Conservation (phyloP, 2,329 filamentous ascomycete species). For the Talaromyces sp. region DNA sequence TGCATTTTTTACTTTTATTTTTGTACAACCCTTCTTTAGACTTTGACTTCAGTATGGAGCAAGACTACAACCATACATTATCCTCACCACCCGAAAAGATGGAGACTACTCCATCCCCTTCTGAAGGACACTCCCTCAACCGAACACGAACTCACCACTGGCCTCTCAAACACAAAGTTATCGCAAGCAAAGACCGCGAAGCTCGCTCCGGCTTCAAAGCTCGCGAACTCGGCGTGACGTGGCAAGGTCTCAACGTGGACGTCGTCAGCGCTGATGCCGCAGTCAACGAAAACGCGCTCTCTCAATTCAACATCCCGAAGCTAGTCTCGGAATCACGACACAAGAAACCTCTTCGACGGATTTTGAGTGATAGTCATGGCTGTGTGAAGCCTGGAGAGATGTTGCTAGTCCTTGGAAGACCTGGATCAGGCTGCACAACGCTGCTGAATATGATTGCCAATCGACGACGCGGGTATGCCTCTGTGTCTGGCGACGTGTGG, state of each 20-base stretch:
- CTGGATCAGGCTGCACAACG: conserved; percentile 68
- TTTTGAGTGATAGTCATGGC: conserved; percentile 63
- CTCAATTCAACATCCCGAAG: conserved; percentile 56
- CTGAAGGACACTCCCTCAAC: neutral
- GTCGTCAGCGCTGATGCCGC: conserved; percentile 60
- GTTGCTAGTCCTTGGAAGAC: conserved; percentile 66
- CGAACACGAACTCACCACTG: conserved; percentile 34
- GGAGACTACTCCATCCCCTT: neutral
- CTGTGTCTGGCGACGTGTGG: conserved; percentile 57
- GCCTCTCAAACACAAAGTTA: conserved; percentile 50
- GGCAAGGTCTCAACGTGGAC: conserved; percentile 62
- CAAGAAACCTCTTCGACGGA: conserved; percentile 58
- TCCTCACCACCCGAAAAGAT: neutral
- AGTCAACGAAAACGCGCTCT: conserved; percentile 62
- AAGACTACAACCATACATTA: neutral
- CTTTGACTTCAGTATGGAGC: neutral
- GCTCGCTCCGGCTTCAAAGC: conserved; percentile 47
- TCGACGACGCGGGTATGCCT: conserved; percentile 56
- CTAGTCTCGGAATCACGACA: conserved; percentile 52
- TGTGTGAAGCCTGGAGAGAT: conserved; percentile 71
- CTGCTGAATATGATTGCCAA: conserved; percentile 69
- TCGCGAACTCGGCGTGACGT: conserved; percentile 61
- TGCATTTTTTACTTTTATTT: neutral
- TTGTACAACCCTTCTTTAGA: no score
- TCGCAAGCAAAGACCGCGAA: conserved; percentile 44